These are phyloP conservation scores for Diversispora eburnea DNA, from an alignment of 192 early-diverging fungal species.

Conservation along the genomic window DNA sequence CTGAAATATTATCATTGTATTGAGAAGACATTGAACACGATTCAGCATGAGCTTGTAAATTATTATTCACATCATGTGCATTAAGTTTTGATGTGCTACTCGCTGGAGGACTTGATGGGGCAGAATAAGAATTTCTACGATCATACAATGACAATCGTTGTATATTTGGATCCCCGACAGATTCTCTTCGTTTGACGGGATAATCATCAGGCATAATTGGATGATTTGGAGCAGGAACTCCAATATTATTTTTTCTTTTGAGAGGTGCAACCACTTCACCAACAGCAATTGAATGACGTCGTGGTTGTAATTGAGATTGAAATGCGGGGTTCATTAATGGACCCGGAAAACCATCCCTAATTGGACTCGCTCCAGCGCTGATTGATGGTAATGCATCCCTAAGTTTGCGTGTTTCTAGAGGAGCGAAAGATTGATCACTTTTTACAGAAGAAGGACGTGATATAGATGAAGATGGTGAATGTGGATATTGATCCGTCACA, in stretches of 20 bases:
- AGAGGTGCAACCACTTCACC: conserved; percentile 22
- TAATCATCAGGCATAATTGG: conserved; percentile 29
- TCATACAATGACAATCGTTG: conserved; percentile 30
- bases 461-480: conserved; percentile 26
- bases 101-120: conserved; percentile 42
- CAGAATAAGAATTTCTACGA: conserved; percentile 43
- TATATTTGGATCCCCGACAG: conserved; percentile 26
- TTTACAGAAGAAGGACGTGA: conserved; percentile 31
- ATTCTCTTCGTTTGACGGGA: conserved; percentile 31
- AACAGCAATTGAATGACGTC: conserved; percentile 28
- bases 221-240: conserved; percentile 16
- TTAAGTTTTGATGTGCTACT: conserved; percentile 34
- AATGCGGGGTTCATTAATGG: conserved; percentile 29
- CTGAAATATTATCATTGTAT: conserved; percentile 18
- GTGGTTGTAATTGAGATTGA: conserved; percentile 25
- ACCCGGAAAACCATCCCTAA: conserved; percentile 27
- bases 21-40: background rate
- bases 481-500: conserved; percentile 33
- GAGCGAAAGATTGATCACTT: conserved; percentile 25
- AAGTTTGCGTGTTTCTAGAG: conserved; percentile 23
- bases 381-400: conserved; percentile 49
- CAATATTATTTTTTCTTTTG: conserved; percentile 18
- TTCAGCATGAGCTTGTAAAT: conserved; percentile 18
- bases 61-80: conserved; percentile 8
- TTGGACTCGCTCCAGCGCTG: conserved; percentile 22